Evolutionary conservation across 371 early-diverging fungal genomes (phyloP), one percentile per base, ranked within the genome.

Genomic region (Batkoa obscura): DNA sequence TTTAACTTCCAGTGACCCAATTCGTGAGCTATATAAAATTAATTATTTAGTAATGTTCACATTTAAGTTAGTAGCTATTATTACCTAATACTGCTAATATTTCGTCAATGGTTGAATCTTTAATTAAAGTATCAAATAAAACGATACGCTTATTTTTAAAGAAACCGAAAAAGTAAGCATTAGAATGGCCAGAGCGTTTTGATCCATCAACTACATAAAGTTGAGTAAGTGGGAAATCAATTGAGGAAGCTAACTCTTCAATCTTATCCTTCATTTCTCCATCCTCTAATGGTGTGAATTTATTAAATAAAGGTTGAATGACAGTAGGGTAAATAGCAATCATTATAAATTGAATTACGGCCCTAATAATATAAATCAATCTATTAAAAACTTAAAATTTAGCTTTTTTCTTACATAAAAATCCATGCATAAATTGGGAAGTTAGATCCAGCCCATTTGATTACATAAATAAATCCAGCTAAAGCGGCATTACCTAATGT

Each of bases 231-330:
- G 95, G 92, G 69, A 98, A 98, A 1, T 78, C 68, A 66, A 96
- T 78, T 15, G 86, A 78, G 33, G 75, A 69, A 2, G 96, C 94
- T 49, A 99, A 69, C 0, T 69, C 81, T 60, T 88, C 83, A 58
- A 99, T 96, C 56, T 78, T 78, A 4, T 66, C 72, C 55, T 86
- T 84, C 31, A 99, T 73, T 58, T 83, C 78, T 37, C 92, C 91
- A 23, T 88, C 86, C 15, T 81, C 80, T 31, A 99, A 73, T 5
- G 93, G 86, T 0, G 82, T 82, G 50, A 96, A 83, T 60, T 88
- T 97, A 82, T 98, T 99, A 76, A 97, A 99, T 58, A 97, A 68
- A 15, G 98, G 98, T 61, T 94, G 94, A 62, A 99, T 97, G 41
- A 88, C 66, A 2, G 90, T 90, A 9, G 99, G 99, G 66, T 83